Conservation (phyloP, 2,329 filamentous ascomycete genomes). For the Chaetomiaceae sp. region DNA sequence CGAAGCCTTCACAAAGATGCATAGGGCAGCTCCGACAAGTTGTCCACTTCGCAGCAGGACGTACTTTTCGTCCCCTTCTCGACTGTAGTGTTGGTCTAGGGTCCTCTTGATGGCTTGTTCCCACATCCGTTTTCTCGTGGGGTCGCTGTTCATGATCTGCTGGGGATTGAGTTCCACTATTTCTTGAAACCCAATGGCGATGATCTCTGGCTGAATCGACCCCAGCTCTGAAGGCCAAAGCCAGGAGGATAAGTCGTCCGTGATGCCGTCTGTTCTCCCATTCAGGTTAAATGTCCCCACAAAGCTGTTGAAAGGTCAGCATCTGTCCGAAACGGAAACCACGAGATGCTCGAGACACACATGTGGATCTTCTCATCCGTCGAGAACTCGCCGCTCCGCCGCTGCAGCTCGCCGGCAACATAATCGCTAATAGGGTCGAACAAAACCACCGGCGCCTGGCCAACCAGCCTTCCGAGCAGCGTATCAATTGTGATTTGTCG, state of each 20-base stretch:
- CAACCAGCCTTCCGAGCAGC: constrained; percentile 77
- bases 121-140: constrained; percentile 78
- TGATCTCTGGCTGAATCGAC: constrained; percentile 70
- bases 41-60: constrained; percentile 88
- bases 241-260: constrained; percentile 80
- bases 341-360: too few relatives aligned
- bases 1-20: constrained; percentile 82
- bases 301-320: constrained; percentile 36
- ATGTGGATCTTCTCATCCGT: constrained; percentile 70
- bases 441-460: constrained; percentile 76
- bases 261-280: constrained; percentile 71
- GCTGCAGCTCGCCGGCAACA: constrained; percentile 70
- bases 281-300: constrained; percentile 95
- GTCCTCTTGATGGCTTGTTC: constrained; percentile 74
- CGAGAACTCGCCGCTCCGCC: constrained; percentile 67
- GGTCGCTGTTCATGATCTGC: constrained; percentile 98
- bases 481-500: constrained; percentile 93
- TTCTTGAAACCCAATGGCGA: constrained; percentile 92
- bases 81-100: constrained; percentile 66
- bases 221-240: constrained; percentile 61
- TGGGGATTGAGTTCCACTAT: constrained; percentile 97
- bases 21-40: constrained; percentile 86
- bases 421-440: constrained; percentile 94
- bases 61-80: constrained; percentile 68
- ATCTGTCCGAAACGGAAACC: too few relatives aligned